A percentile compares a stretch with the other conserved stretches of the same genome.
Conservation (phyloP, 495 filamentous ascomycete genomes). For the Neurospora sp. region DNA sequence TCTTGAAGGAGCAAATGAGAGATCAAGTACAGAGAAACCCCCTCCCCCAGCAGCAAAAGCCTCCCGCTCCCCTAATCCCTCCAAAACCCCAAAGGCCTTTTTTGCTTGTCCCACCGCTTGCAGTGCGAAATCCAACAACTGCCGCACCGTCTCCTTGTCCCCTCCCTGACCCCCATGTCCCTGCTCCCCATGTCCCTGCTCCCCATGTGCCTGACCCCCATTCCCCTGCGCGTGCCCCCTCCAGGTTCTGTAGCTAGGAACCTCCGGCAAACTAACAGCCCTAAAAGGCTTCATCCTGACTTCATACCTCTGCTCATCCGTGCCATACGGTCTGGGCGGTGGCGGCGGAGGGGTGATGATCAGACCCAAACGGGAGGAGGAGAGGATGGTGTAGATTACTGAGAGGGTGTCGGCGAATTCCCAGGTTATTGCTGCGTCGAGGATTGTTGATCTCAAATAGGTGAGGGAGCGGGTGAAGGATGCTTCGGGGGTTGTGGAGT, state of each 20-base stretch:
- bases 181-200: too few relatives aligned
- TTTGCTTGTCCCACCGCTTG: constrained; percentile 50
- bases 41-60: constrained; percentile 22
- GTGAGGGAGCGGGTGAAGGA: constrained; percentile 46
- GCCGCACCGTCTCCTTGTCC: constrained; percentile 14
- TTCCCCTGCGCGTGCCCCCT: background rate
- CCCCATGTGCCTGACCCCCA: too few relatives aligned
- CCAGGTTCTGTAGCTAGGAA: constrained; percentile 59
- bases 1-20: too few relatives aligned
- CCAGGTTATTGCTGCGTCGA: constrained; percentile 59
- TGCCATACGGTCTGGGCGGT: constrained; percentile 58
- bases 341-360: constrained; percentile 28
- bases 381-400: constrained; percentile 56
- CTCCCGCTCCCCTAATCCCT: constrained; percentile 34
- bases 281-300: constrained; percentile 86
- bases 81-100: constrained; percentile 54
- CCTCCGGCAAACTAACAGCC: constrained; percentile 54
- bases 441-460: constrained; percentile 48
- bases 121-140: constrained; percentile 51
- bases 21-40: too few relatives aligned
- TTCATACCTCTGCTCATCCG: constrained; percentile 64
- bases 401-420: constrained; percentile 61
- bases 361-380: constrained; percentile 40
- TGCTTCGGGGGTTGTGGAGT: constrained; percentile 17
- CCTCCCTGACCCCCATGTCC: too few relatives aligned